Evolutionary conservation across 176 grass and related monocot species (phyloP), one percentile per base, ranked within the genome.

Genomic region (Aegilops longissima): DNA sequence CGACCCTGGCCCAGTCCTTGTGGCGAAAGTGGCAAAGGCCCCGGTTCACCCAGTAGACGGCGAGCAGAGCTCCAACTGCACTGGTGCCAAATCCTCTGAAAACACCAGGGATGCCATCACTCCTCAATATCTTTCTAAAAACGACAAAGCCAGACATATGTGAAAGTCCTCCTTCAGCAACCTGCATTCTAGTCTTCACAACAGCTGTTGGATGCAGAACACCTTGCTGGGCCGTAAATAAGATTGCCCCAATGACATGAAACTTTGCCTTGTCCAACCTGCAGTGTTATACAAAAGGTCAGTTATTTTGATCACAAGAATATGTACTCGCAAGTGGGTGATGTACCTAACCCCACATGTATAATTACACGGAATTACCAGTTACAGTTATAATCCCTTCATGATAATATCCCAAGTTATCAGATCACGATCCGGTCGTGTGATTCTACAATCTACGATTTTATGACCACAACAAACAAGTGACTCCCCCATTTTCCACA

Each of bases 261-360:
- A 98, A 98, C 84, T 78, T 92, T 2, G 90, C 94, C 91, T 98
- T 98, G 88, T 98, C 95, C 85, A 98, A 87, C 89, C 95, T 98
- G 70, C 62, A 86, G 63, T 12, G 12, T 24, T 61, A 85, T 69
- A 61, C 6, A 81, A 78, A 85, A 64, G 61, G 7, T 33, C 20
- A 70, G 49, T 8, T 90, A 16, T 47, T 70, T 77, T 11, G 85
- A 51, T 69, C 11, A 75, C 25, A 81, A 56, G 24, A 44, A 67
- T 61, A 76, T 25, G 34, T 14, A 51, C 14, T 38, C 61, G 73
- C 8, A 52, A 71, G 63, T 34, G 42, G 18, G 61, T 11, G 10
- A 2, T 80, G 31, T 24, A 45, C 72, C 84, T 38, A 6, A 69
- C 20, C 24, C 2, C 5, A 17, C 31, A 16, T 25, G 44, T n/a